These are phyloP conservation scores for Ceratocystis lukuohia DNA, from an alignment of 2,329 filamentous ascomycete genomes.

Conservation along the genomic window DNA sequence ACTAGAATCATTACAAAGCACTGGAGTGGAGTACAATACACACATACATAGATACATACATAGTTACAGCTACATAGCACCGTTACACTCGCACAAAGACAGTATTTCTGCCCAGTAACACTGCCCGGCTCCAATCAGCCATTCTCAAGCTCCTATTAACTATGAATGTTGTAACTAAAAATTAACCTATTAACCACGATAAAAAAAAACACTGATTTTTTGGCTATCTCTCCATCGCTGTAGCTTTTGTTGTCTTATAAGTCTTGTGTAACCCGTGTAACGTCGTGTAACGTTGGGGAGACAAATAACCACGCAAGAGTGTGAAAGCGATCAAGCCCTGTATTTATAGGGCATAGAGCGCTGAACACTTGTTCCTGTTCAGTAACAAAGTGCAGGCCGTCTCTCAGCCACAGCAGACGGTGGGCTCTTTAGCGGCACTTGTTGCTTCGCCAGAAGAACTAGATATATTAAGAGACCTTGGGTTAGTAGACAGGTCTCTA, in stretches of 20 bases:
- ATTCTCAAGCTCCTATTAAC: background rate
- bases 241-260: background rate
- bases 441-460: slow-evolving; percentile 22
- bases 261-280: background rate
- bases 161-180: background rate
- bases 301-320: background rate
- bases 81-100: too few relatives aligned
- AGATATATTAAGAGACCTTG: background rate
- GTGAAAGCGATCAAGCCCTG: background rate
- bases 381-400: background rate
- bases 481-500: background rate
- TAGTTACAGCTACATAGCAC: background rate
- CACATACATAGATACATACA: background rate
- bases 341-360: background rate
- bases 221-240: background rate
- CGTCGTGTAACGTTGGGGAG: background rate
- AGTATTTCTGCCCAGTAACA: too few relatives aligned
- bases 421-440: slow-evolving; percentile 29
- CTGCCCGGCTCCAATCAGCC: background rate
- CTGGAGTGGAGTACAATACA: too few relatives aligned
- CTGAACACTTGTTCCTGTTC: background rate
- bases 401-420: slow-evolving; percentile 31
- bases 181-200: background rate
- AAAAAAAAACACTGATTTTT: background rate
- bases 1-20: background rate